Evolutionary conservation across 2,329 filamentous ascomycete genomes (phyloP), one percentile per base, ranked within the genome.

Genomic region (Fusarium pilosicola): DNA sequence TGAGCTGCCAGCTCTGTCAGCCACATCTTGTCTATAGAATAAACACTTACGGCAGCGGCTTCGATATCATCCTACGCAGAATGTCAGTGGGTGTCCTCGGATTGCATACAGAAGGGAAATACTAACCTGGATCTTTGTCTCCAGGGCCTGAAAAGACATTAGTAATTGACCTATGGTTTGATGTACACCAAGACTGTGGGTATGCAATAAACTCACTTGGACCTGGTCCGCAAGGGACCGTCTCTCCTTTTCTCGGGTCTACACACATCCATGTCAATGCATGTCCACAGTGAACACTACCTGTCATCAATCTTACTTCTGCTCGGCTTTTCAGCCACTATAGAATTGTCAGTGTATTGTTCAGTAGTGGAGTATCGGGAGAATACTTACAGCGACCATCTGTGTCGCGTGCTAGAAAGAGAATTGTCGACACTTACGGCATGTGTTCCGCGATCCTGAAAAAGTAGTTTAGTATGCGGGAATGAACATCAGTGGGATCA

Each of bases 401-500:
- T 34, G 0, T 0, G 2, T 2, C 1, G 32, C 32, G 32, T 34
- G 32, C 32, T 34, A 34, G 32, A 15, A 34, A 34, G 14, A 34
- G 32, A 34, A 32, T 34, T 34, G 32, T 20, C 5, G 39, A 42
- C 3, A 42, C 39, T 42, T 15, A 42, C 39, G 32, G 32, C 2
- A 3, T 3, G 13, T 0, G 39, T n/a, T 6, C 39, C 39, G 0
- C 0, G 1, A 1, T 5, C 0, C 39, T 42, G 39, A 10, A n/a
- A 22, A 42, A 42, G 39, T 6, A 42, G 39, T 15, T 42, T 42
- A 6, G 39, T 10, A 42, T 42, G 39, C 0, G 22, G 8, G 32
- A 34, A 34, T 34, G 3, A 10, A 42, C 7, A 1, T n/a, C 0
- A 34, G 39, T 42, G 14, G 39, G 39, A 24, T 42, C 39, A 42